phyloP scores from a whole-genome alignment of 148 eudicot genomes.

The Camellia granthamiana region DNA sequence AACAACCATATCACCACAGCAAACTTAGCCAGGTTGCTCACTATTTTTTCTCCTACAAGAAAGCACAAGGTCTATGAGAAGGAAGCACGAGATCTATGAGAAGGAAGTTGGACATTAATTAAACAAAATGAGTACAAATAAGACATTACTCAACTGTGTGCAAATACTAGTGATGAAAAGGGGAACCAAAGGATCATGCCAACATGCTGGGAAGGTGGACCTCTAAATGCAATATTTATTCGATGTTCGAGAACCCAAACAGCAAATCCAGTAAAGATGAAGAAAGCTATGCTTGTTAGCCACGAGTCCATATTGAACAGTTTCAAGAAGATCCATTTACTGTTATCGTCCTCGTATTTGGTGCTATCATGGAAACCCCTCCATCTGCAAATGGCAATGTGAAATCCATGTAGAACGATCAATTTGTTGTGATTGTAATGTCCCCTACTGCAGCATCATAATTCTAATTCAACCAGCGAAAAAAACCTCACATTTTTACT shows the following conservation, averaged over 20 bases:
- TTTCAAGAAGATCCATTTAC: constrained; percentile 20
- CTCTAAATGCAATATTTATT: constrained; percentile 16
- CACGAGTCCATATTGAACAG: constrained; percentile 22
- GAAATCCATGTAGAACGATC: constrained; percentile 22
- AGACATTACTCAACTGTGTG: no score
- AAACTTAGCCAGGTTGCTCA: constrained; percentile 21
- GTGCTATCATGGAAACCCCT: constrained; percentile 26
- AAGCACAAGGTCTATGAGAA: no score
- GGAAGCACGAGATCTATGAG: neutral
- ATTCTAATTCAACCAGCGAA: no score
- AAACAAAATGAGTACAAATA: no score
- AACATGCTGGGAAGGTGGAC: constrained; percentile 24
- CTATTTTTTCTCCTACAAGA: constrained; percentile 16
- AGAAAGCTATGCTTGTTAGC: constrained; percentile 22
- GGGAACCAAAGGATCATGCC: constrained; percentile 30
- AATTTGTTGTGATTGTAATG: no score
- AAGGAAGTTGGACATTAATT: neutral
- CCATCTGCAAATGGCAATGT: constrained; percentile 31
- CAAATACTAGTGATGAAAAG: constrained; percentile 2
- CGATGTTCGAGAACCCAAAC: constrained; percentile 33
- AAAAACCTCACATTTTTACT: no score
- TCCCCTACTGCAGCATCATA: neutral
- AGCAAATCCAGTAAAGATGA: constrained; percentile 21
- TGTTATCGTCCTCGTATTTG: constrained; percentile 7
- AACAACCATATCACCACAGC: constrained; percentile 13